Conservation (phyloP, 2,329 filamentous ascomycete species). For the Hortaea werneckii region DNA sequence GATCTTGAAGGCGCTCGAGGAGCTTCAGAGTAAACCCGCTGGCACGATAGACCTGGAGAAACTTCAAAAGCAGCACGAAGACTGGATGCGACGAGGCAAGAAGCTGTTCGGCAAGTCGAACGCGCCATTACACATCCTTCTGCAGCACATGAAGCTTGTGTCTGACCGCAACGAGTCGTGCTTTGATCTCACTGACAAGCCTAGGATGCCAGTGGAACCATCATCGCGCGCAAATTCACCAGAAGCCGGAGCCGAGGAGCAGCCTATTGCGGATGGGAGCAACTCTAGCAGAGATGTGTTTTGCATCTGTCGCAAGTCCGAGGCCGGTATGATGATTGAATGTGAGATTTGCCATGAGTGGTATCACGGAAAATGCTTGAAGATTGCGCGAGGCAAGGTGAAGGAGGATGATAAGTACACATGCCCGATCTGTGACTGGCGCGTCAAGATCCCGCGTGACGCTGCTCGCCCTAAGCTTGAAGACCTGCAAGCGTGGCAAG, state of each 20-base stretch:
- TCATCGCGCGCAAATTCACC: constrained; percentile 72
- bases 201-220: constrained; percentile 81
- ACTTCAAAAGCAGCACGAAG: constrained; percentile 88
- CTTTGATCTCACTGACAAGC: constrained; percentile 84
- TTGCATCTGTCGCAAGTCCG: constrained; percentile 86
- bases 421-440: constrained; percentile 95
- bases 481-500: constrained; percentile 72
- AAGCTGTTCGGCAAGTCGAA: constrained; percentile 98
- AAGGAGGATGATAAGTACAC: constrained; percentile 99
- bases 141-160: constrained; percentile 88
- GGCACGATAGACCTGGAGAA: constrained; percentile 90
- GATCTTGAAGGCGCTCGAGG: constrained; percentile 75
- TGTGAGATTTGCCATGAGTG: constrained; percentile 97
- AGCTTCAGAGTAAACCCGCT: constrained; percentile 82
- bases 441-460: constrained; percentile 92
- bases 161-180: constrained; percentile 81
- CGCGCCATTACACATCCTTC: constrained; percentile 88
- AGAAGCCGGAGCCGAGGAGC: constrained; percentile 26
- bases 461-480: constrained; percentile 91
- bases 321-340: constrained; percentile 99
- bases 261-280: constrained; percentile 35
- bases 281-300: constrained; percentile 67
- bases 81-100: constrained; percentile 98
- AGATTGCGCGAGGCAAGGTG: constrained; percentile 93
- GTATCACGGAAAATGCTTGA: constrained; percentile 97